Evolutionary conservation across 2,329 filamentous ascomycete genomes (phyloP).

Genomic region (Fusarium piperis): DNA sequence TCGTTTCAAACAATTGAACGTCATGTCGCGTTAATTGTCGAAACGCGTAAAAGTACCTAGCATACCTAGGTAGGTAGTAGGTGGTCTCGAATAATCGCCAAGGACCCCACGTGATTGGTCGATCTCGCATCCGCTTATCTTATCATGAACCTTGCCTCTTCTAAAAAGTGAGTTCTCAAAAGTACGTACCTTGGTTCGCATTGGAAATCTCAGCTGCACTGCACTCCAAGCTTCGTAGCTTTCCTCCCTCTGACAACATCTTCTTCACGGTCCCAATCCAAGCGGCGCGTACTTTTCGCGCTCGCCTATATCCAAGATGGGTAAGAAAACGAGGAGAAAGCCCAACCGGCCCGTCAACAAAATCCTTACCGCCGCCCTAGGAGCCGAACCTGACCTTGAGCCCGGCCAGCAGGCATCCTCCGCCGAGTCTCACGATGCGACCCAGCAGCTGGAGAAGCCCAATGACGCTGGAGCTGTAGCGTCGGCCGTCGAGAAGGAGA

Average conservation of each 20-base stretch:
- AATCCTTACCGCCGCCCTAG: slow-evolving; percentile 32
- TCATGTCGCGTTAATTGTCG: neutral
- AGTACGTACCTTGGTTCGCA: slow-evolving; percentile 24
- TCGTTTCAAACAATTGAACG: neutral
- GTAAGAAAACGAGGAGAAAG: slow-evolving; percentile 38
- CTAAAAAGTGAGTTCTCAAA: neutral
- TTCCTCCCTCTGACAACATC: slow-evolving; percentile 9
- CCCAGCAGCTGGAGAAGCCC: slow-evolving; percentile 8
- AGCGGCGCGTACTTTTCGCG: slow-evolving; percentile 23
- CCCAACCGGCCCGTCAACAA: slow-evolving; percentile 16
- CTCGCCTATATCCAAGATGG: slow-evolving; percentile 30
- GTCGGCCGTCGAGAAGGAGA: slow-evolving; percentile 20
- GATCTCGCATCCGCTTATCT: neutral
- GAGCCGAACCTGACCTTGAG: slow-evolving; percentile 18
- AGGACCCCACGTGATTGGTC: neutral
- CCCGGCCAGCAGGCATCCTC: slow-evolving; percentile 5
- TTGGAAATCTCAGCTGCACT: slow-evolving; percentile 4
- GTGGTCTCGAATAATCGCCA: neutral
- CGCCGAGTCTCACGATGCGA: slow-evolving; percentile 14
- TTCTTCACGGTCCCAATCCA: neutral
- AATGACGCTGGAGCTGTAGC: slow-evolving; percentile 9
- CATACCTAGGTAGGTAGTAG: no score
- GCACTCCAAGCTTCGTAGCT: slow-evolving; percentile 11
- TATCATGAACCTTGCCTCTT: neutral
- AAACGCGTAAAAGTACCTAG: neutral